Evolutionary conservation across 306 rosid species (phyloP).

Genomic region (Sechiopsis laciniata): DNA sequence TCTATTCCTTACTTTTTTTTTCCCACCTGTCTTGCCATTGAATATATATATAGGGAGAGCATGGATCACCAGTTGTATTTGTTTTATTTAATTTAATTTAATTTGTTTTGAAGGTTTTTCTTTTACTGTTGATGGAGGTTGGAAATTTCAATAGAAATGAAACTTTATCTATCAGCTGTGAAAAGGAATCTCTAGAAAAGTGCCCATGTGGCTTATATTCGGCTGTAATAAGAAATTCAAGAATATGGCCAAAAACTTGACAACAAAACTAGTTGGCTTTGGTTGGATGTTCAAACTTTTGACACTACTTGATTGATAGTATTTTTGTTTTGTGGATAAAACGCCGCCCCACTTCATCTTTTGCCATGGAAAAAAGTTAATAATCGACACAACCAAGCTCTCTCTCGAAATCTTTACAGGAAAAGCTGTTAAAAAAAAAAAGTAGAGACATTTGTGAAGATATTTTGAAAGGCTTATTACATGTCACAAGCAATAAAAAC

Average conservation of each 20-base stretch:
- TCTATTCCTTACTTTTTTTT: neutral
- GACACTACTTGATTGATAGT: too few relatives aligned
- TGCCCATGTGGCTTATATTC: neutral
- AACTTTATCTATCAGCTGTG: neutral
- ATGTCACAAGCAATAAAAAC: too few relatives aligned
- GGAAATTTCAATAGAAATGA: constrained; percentile 7
- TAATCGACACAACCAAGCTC: too few relatives aligned
- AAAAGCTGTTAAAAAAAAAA: too few relatives aligned
- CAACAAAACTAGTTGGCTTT: neutral
- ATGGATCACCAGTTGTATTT: neutral
- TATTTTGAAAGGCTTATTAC: too few relatives aligned
- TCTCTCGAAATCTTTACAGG: too few relatives aligned
- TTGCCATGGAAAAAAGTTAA: too few relatives aligned
- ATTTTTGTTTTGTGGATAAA: too few relatives aligned
- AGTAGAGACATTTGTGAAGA: too few relatives aligned
- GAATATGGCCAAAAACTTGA: constrained; percentile 7
- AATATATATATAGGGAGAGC: neutral
- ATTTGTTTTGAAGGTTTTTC: neutral
- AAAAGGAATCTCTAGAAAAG: constrained; percentile 1
- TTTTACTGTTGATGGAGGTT: neutral
- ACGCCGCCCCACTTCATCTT: too few relatives aligned
- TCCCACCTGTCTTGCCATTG: neutral
- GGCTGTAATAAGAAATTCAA: constrained; percentile 7
- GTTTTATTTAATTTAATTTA: neutral
- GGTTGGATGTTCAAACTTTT: neutral